Conservation (phyloP, 1,139 yeast species). For the Magnusiomyces suaveolens region DNA sequence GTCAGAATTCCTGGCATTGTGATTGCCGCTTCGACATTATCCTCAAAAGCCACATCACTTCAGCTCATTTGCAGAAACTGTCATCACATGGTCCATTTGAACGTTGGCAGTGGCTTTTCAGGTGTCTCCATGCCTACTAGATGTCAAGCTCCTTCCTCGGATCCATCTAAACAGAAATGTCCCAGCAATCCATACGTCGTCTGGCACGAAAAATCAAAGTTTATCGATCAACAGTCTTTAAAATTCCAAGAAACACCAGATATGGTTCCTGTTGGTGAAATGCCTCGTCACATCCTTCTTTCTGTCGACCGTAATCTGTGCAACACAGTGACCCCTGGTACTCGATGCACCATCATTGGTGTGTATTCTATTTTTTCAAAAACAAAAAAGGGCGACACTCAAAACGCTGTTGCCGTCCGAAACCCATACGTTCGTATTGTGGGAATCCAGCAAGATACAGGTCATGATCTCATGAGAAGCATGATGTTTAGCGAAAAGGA, state of each 20-base stretch:
- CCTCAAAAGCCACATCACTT: slow-evolving; percentile 78
- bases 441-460: slow-evolving; percentile 78
- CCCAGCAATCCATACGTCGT: slow-evolving; percentile 89
- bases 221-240: slow-evolving; percentile 88
- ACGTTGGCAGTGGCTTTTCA: slow-evolving; percentile 70
- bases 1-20: slow-evolving; percentile 89
- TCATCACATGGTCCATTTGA: slow-evolving; percentile 63
- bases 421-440: slow-evolving; percentile 83
- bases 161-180: slow-evolving; percentile 54
- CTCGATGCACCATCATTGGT: slow-evolving; percentile 84
- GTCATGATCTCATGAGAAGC: slow-evolving; percentile 46
- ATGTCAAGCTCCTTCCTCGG: slow-evolving; percentile 49
- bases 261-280: slow-evolving; percentile 97
- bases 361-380: slow-evolving; percentile 84
- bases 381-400: slow-evolving; percentile 41
- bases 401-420: slow-evolving; percentile 71
- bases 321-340: slow-evolving; percentile 89
- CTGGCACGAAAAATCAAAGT: slow-evolving; percentile 84
- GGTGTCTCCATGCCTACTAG: slow-evolving; percentile 62
- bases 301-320: slow-evolving; percentile 87
- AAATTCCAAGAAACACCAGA: slow-evolving; percentile 95
- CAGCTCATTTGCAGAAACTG: slow-evolving; percentile 85
- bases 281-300: slow-evolving; percentile 88
- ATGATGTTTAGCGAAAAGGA: slow-evolving; percentile 82
- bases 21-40: slow-evolving; percentile 80